Evolutionary conservation across 768 basidiomycete genomes (phyloP).

Genomic region (Suillus tomentosus): DNA sequence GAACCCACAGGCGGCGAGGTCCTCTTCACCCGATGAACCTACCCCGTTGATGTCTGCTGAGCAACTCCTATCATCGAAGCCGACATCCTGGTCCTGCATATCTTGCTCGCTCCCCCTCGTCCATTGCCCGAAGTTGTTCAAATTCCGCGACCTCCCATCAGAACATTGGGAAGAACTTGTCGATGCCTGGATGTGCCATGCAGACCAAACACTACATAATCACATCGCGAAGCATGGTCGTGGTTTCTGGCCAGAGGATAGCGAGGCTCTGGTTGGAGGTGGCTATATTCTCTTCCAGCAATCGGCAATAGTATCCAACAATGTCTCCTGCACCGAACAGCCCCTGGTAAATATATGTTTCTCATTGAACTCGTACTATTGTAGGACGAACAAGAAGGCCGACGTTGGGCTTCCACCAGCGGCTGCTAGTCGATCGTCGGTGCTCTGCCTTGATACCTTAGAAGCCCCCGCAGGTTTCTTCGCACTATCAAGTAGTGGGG

Average conservation of each 20-base stretch:
- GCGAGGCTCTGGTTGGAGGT: constrained; percentile 84
- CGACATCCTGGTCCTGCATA: constrained; percentile 72
- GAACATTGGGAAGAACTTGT: constrained; percentile 98
- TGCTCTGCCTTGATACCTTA: constrained; percentile 20
- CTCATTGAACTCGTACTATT: constrained; percentile 11
- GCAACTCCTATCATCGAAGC: constrained; percentile 55
- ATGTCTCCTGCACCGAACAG: constrained; percentile 30
- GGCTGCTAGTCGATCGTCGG: constrained; percentile 42
- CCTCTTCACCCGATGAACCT: constrained; percentile 30
- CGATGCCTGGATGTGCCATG: constrained; percentile 98
- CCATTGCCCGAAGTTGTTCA: constrained; percentile 46
- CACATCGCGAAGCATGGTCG: constrained; percentile 58
- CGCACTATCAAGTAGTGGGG: constrained; percentile 21
- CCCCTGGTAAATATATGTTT: constrained; percentile 54
- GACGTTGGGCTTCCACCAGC: constrained; percentile 73
- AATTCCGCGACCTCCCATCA: constrained; percentile 86
- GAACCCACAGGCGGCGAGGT: constrained; percentile 25
- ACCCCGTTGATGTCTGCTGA: constrained; percentile 68
- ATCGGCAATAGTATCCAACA: constrained; percentile 1
- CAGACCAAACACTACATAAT: constrained; percentile 81
- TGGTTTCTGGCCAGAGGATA: constrained; percentile 78
- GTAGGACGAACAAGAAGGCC: constrained; percentile 91
- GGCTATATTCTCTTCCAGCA: constrained; percentile 75
- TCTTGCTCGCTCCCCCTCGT: constrained; percentile 77
- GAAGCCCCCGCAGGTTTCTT: constrained; percentile 66